These are phyloP conservation scores for Arachnomyces sp. DNA, from an alignment of 2,329 filamentous ascomycete species.

Conservation along the genomic window DNA sequence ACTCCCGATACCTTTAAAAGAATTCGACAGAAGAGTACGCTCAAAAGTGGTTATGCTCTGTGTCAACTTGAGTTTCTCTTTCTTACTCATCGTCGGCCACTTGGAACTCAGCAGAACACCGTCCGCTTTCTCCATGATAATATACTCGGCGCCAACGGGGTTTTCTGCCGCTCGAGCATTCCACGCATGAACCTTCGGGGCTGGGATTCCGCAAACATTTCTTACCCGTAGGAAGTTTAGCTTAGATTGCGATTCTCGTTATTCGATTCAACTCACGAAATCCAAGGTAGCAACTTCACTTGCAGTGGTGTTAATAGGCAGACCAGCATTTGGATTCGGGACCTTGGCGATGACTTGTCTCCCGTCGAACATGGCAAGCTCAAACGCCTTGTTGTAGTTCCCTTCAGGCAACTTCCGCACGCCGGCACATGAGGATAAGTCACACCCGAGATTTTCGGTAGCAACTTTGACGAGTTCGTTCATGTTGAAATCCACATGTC, in stretches of 20 bases:
- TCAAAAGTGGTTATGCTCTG: slow-evolving; percentile 9
- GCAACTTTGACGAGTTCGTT: slow-evolving; percentile 25
- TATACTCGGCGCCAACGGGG: slow-evolving; percentile 18
- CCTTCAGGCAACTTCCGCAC: slow-evolving; percentile 34
- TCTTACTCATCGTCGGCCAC: slow-evolving; percentile 23
- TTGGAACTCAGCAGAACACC: slow-evolving; percentile 22
- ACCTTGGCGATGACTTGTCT: slow-evolving; percentile 17
- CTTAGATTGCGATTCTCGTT: no score
- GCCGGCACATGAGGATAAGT: slow-evolving; percentile 5
- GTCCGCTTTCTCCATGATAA: slow-evolving; percentile 23
- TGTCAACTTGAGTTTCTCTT: slow-evolving; percentile 22
- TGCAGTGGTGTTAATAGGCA: slow-evolving; percentile 8
- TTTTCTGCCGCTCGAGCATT: slow-evolving; percentile 13
- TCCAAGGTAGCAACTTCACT: slow-evolving; percentile 14
- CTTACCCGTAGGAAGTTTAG: slow-evolving; percentile 6
- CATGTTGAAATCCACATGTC: slow-evolving; percentile 29
- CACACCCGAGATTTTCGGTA: slow-evolving; percentile 8
- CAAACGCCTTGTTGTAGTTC: slow-evolving; percentile 30
- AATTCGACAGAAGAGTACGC: slow-evolving; percentile 11
- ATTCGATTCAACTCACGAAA: slow-evolving; percentile 8
- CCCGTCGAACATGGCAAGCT: slow-evolving; percentile 18
- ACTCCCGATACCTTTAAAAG: slow-evolving; percentile 5
- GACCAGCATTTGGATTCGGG: slow-evolving; percentile 9
- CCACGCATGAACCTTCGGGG: slow-evolving; percentile 10
- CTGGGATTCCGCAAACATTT: slow-evolving; percentile 13